These are phyloP conservation scores for Suhomyces anneliseae DNA, from an alignment of 1,139 yeast genomes.

Conservation along the genomic window DNA sequence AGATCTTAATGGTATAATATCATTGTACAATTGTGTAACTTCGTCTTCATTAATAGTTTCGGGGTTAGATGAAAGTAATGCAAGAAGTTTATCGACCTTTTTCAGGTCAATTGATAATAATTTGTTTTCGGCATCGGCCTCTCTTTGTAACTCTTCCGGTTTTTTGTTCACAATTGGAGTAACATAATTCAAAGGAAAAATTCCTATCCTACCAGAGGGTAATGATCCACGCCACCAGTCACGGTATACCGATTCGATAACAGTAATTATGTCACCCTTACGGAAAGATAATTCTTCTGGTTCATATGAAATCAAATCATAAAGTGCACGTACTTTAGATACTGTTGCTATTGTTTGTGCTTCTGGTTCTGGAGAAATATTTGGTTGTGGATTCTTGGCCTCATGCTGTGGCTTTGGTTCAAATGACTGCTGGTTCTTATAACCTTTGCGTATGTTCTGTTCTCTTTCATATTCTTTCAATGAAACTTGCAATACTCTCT, in stretches of 20 bases:
- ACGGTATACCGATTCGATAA: conserved; percentile 81
- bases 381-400: conserved; percentile 5
- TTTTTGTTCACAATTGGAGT: conserved; percentile 73
- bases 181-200: conserved; percentile 93
- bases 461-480: conserved; percentile 60
- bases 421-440: conserved; percentile 35
- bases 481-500: conserved; percentile 75
- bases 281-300: conserved; percentile 70
- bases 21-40: conserved; percentile 60
- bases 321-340: conserved; percentile 77
- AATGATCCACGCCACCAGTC: conserved; percentile 97
- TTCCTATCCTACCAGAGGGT: conserved; percentile 72
- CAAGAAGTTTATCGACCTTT: conserved; percentile 26
- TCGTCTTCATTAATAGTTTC: conserved; percentile 38
- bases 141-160: conserved; percentile 41
- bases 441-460: conserved; percentile 30
- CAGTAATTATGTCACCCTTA: conserved; percentile 77
- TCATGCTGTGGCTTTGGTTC: conserved; percentile 12
- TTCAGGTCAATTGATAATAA: conserved; percentile 32
- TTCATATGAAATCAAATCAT: conserved; percentile 72
- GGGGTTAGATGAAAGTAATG: conserved; percentile 51
- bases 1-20: conserved; percentile 71
- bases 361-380: conserved; percentile 14
- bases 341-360: conserved; percentile 49
- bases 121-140: conserved; percentile 29